These are phyloP conservation scores for Xylariaceae sp. DNA, from an alignment of 2,329 filamentous ascomycete species.

Conservation along the genomic window DNA sequence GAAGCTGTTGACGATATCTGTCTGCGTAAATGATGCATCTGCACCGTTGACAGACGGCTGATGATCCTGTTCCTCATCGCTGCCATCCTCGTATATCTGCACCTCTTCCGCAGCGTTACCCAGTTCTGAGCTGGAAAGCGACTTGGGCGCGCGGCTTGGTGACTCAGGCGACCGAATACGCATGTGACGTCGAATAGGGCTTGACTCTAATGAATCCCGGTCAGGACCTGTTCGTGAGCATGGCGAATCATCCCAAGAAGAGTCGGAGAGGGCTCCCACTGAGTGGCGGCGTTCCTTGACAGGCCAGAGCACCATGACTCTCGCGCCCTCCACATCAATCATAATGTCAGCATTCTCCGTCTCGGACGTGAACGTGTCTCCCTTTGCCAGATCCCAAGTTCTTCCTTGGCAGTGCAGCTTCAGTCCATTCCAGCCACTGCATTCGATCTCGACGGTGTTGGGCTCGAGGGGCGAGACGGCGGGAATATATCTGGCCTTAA, in stretches of 20 bases:
- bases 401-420: slow-evolving; percentile 88
- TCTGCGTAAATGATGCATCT: slow-evolving; percentile 43
- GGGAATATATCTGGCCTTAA: slow-evolving; percentile 77
- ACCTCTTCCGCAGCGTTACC: slow-evolving; percentile 43
- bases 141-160: slow-evolving; percentile 45
- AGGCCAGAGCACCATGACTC: slow-evolving; percentile 87
- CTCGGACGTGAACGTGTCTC: slow-evolving; percentile 84
- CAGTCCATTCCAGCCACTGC: slow-evolving; percentile 92
- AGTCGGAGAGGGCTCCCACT: slow-evolving; percentile 54
- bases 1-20: slow-evolving; percentile 48
- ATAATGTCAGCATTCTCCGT: slow-evolving; percentile 86
- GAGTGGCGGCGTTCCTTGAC: slow-evolving; percentile 47
- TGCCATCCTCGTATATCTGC: slow-evolving; percentile 69
- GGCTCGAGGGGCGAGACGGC: slow-evolving; percentile 61
- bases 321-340: slow-evolving; percentile 88
- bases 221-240: slow-evolving; percentile 34
- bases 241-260: slow-evolving; percentile 65
- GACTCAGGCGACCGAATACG: slow-evolving; percentile 73
- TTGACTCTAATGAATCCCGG: slow-evolving; percentile 49
- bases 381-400: slow-evolving; percentile 80
- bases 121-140: slow-evolving; percentile 39
- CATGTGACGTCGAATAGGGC: slow-evolving; percentile 51
- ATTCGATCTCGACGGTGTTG: slow-evolving; percentile 81
- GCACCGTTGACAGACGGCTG: slow-evolving; percentile 31
- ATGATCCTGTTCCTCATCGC: slow-evolving; percentile 49